Base-by-base conservation (phyloP, 176 grass and related monocot species). In the Guadua angustifolia region DNA sequence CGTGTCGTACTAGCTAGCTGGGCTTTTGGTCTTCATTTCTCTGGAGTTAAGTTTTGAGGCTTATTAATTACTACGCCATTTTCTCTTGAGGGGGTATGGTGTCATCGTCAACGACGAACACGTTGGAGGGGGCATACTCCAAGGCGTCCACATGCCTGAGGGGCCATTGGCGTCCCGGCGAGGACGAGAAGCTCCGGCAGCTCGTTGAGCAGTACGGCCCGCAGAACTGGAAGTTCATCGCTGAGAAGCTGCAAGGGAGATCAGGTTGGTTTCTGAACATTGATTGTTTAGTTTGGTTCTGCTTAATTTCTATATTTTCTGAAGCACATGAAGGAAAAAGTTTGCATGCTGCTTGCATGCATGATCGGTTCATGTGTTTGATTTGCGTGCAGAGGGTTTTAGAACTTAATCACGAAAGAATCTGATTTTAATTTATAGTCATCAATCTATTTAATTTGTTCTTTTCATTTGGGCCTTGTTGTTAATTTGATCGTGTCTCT, bases 181-280 rank as follows among this genome's bases (percentile, higher is more conserved):
- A 95, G 65, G 93, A 95, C 62, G 85, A 95, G 69, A 92, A 90
- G 88, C 74, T 95, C 13, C 79, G 79, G 56, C 74, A 86, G 86
- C 85, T 95, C 1, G 88, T 95, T 3, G 79, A 90, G 5, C 69
- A 95, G 88, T 78, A 90, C 77, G 93, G 93, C 5, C 88, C 93
- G 1, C 93, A 92, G 82, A 95, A 92, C 74, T 95, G 93, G 93
- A 95, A 95, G 46, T 95, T 88, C 4, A 95, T 95, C 77, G 90
- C 93, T n/a, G 90, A 95, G 74, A 92, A 95, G 69, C 84, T 95
- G 10, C 60, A 88, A 51, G 93, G 93, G 24, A 90, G 93, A 88
- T 95, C 93, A 90, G 93, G 93, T 95, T 42, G 38, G 64, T 88
- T 69, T 51, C 62, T 65, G 29, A 35, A 17, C 32, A 66, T 36